Conservation (phyloP, 768 basidiomycete genomes). For the Termitomyces sp. region DNA sequence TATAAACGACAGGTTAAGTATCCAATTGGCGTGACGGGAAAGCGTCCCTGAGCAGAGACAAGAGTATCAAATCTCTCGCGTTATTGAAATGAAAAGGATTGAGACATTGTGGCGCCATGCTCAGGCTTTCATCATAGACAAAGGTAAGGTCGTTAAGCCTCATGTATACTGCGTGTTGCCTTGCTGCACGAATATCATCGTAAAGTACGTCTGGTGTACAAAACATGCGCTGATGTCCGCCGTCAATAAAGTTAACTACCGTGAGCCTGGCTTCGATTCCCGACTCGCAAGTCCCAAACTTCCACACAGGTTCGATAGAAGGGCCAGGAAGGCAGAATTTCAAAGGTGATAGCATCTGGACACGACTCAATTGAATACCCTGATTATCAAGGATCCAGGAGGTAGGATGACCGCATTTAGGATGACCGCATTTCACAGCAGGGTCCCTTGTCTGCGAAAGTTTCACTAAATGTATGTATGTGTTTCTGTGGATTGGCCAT, state of each 20-base stretch:
- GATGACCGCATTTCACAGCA: background rate
- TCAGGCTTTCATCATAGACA: constrained; percentile 1
- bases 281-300: constrained; percentile 6
- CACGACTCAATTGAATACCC: background rate
- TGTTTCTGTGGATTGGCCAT: background rate
- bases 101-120: constrained; percentile 8
- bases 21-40: background rate
- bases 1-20: background rate
- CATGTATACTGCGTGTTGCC: constrained; percentile 6
- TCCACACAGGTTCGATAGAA: background rate
- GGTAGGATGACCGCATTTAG: background rate
- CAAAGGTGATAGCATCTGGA: background rate
- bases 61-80: background rate
- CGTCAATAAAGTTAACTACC: background rate
- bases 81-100: background rate
- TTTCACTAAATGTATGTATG: background rate
- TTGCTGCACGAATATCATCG: background rate
- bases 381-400: background rate
- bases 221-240: constrained; percentile 5
- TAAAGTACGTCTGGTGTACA: constrained; percentile 4
- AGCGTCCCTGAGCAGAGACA: background rate
- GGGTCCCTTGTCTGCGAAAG: background rate
- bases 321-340: background rate
- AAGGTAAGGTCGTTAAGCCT: constrained; percentile 11
- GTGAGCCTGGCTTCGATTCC: constrained; percentile 3